Base-by-base conservation (phyloP, 2,329 filamentous ascomycete genomes). In the Exophiala lecanii-corni region DNA sequence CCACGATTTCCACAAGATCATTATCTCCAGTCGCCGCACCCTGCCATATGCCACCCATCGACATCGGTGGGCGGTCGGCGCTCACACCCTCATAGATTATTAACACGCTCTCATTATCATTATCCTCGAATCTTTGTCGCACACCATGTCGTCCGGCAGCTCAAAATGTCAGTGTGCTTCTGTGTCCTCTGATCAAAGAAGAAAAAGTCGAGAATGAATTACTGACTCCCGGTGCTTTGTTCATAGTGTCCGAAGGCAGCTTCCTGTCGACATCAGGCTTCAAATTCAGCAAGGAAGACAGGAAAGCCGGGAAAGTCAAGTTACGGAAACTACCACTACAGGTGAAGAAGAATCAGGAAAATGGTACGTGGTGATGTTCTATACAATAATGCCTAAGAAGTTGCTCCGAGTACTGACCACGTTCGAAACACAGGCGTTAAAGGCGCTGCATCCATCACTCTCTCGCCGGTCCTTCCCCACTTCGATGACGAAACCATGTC, bases 401-500 rank as follows among this genome's bases (percentile, higher is more conserved):
- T n/a, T n/a, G 23, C 23, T 26, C 23, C 23, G 23, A 19, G 13
- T 13, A 19, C 20, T 20, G 25, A 18, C 10, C 15, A n/a, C n/a
- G n/a, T n/a, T n/a, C n/a, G n/a, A n/a, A n/a, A n/a, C n/a, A n/a
- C 34, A 50, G 49, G 45, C 10, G 35, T 44, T 25, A 49, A 51
- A 26, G 54, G 55, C 21, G 57, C 57, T 15, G 51, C 57, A 9
- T 63, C 66, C 4, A 58, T 60, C 16, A 58, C 57, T 32, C 61
- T 62, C 10, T 70, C 68, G 1, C 68, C 68, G 2, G 64, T 67
- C 16, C 59, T 70, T n/a, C 68, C 68, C 4, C 62, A 79, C 40
- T 76, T 95, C 39, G 86, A 94, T 57, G 82, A 89, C 47, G 78
- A 73, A 49, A 81, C 86, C 10, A 78, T 85, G 55, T 81, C 87